These are phyloP conservation scores for Platanthera guangdongensis DNA, from an alignment of 106 monocot genomes.

Conservation along the genomic window DNA sequence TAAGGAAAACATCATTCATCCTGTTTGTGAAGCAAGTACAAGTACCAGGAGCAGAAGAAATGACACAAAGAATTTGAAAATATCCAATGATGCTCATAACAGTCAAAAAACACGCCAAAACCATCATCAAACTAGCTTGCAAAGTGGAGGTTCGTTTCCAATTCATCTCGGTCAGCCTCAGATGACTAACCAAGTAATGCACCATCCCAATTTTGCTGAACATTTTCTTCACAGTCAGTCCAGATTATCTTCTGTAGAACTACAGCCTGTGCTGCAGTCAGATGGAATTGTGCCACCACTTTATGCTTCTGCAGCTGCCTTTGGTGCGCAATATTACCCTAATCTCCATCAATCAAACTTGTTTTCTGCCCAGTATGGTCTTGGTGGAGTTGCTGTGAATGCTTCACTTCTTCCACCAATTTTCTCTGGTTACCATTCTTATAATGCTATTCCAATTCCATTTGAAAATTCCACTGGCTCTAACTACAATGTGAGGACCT, in stretches of 20 bases:
- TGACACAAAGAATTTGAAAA: slow-evolving; percentile 45
- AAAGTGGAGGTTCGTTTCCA: slow-evolving; percentile 19
- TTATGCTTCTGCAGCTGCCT: slow-evolving; percentile 34
- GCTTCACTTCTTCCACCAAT: slow-evolving; percentile 41
- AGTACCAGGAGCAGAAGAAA: slow-evolving; percentile 25
- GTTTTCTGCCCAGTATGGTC: slow-evolving; percentile 35
- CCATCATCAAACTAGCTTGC: slow-evolving; percentile 25
- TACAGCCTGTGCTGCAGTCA: slow-evolving; percentile 35
- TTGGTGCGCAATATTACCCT: slow-evolving; percentile 37
- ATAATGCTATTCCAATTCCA: slow-evolving; percentile 44
- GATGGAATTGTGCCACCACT: slow-evolving; percentile 36
- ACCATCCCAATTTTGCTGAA: slow-evolving; percentile 17
- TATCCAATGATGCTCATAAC: slow-evolving; percentile 33
- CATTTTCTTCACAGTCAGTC: slow-evolving; percentile 30
- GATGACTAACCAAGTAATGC: slow-evolving; percentile 20
- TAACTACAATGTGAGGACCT: slow-evolving; percentile 28
- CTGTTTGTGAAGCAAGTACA: slow-evolving; percentile 12
- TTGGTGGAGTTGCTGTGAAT: slow-evolving; percentile 55
- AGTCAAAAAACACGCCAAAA: slow-evolving; percentile 22
- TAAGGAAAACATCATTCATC: slow-evolving; percentile 6
- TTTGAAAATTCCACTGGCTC: slow-evolving; percentile 35
- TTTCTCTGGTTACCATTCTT: slow-evolving; percentile 55
- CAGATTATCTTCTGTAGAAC: slow-evolving; percentile 33
- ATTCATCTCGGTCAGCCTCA: slow-evolving; percentile 27
- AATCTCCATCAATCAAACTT: slow-evolving; percentile 52